These are phyloP conservation scores for Penicillium soppii DNA, from an alignment of 495 filamentous ascomycete genomes.

Conservation along the genomic window DNA sequence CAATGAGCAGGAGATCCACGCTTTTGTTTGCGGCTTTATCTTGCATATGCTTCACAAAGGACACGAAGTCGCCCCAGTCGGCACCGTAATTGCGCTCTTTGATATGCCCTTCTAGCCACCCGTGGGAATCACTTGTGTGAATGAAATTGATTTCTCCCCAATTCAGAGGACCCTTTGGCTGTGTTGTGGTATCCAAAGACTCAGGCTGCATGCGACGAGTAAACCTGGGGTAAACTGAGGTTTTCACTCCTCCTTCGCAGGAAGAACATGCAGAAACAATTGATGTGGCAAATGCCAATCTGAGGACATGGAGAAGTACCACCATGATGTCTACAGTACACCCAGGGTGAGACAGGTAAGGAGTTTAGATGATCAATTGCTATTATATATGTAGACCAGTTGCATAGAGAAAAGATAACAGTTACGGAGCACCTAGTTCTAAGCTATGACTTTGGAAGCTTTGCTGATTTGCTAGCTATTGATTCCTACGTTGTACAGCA, in stretches of 20 bases:
- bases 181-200: slow-evolving; percentile 33
- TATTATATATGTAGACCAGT: too few species aligned
- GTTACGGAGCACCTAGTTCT: too few species aligned
- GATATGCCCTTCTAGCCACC: slow-evolving; percentile 47
- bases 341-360: too few species aligned
- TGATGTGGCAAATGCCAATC: slow-evolving; percentile 2
- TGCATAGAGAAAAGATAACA: too few species aligned
- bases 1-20: slow-evolving; percentile 39
- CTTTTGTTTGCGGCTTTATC: slow-evolving; percentile 29
- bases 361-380: too few species aligned
- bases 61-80: slow-evolving; percentile 44
- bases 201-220: slow-evolving; percentile 24
- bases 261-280: slow-evolving; percentile 3
- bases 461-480: too few species aligned
- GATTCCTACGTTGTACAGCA: too few species aligned
- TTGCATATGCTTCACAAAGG: slow-evolving; percentile 35
- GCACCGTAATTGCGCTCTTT: slow-evolving; percentile 44
- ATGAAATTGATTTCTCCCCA: slow-evolving; percentile 50
- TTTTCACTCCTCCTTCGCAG: slow-evolving; percentile 4
- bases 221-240: slow-evolving; percentile 1
- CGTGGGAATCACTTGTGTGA: slow-evolving; percentile 48
- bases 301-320: background rate
- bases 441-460: too few species aligned
- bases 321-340: too few species aligned
- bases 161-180: slow-evolving; percentile 35